phyloP scores from a whole-genome alignment of 1,139 yeast species.

The Yamadazyma dendronema region DNA sequence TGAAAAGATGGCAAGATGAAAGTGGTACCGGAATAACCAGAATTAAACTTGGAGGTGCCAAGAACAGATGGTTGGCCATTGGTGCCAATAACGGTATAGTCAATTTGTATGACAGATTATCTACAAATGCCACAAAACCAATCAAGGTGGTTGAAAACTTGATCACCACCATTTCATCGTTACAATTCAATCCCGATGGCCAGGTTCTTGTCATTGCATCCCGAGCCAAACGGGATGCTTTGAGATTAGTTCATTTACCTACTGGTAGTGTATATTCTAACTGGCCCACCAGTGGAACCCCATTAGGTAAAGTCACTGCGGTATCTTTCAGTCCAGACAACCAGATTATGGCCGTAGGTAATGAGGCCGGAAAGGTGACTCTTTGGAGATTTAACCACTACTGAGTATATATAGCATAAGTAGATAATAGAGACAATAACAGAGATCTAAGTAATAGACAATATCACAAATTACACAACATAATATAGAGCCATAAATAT shows the following conservation, averaged over 20 bases:
- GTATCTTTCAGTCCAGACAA: conserved; percentile 77
- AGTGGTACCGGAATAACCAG: conserved; percentile 84
- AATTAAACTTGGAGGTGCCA: conserved; percentile 74
- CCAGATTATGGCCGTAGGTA: conserved; percentile 85
- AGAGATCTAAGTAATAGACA: neutral
- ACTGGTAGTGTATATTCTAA: conserved; percentile 82
- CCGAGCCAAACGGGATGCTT: conserved; percentile 80
- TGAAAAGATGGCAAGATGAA: conserved; percentile 79
- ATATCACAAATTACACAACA: neutral
- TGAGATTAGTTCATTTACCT: conserved; percentile 85
- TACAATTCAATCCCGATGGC: conserved; percentile 83
- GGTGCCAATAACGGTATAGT: conserved; percentile 91
- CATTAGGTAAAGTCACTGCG: conserved; percentile 89
- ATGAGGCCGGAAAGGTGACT: conserved; percentile 86
- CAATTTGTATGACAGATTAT: conserved; percentile 69
- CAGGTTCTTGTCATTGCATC: conserved; percentile 86
- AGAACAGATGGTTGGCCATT: conserved; percentile 80
- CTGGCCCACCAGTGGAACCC: conserved; percentile 98
- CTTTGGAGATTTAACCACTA: conserved; percentile 89
- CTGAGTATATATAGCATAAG: conserved; percentile 18
- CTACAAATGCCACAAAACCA: conserved; percentile 36
- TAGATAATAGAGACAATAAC: no score
- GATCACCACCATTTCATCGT: conserved; percentile 73
- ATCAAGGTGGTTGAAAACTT: conserved; percentile 71
- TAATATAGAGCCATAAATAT: neutral